A percentile compares a stretch with the other conserved stretches of the same genome.
Conservation (phyloP, 306 rosid species). For the Prinsepia uniflora region DNA sequence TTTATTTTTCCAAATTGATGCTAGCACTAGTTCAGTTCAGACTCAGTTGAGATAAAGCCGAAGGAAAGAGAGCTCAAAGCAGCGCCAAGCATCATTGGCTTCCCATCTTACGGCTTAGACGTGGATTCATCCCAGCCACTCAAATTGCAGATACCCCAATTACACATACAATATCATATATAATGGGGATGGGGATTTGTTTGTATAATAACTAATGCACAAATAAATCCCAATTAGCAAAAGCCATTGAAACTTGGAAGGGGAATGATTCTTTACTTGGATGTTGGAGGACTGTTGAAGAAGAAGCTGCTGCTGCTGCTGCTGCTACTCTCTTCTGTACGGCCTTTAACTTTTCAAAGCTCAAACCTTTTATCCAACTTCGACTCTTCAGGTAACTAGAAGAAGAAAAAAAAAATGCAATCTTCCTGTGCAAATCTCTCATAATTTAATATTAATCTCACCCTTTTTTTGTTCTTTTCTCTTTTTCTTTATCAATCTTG, state of each 20-base stretch:
- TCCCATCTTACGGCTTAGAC: constrained; percentile 3
- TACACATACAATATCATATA: too few relatives aligned
- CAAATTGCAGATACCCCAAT: not conserved
- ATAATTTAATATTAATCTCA: not conserved
- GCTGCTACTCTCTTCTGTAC: not conserved
- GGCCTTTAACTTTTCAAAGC: not conserved
- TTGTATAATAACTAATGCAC: too few relatives aligned
- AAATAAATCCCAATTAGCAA: too few relatives aligned
- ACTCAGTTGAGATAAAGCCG: too few relatives aligned
- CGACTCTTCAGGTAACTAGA: constrained; percentile 12
- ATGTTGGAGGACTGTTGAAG: constrained; percentile 13
- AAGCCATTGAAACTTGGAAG: not conserved
- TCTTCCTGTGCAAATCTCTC: constrained; percentile 2
- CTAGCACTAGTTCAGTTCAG: not conserved
- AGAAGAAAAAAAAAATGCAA: not conserved
- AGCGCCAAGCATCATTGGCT: not conserved
- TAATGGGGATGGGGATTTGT: too few relatives aligned
- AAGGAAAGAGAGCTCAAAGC: too few relatives aligned
- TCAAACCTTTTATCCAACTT: not conserved
- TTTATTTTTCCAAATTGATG: too few relatives aligned
- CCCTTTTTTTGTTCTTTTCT: not conserved
- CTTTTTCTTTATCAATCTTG: constrained; percentile 17
- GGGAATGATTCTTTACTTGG: constrained; percentile 47
- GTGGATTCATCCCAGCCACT: constrained; percentile 4
- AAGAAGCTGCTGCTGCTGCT: not conserved